A percentile compares a stretch with the other conserved stretches of the same genome.
Evolutionary conservation across 1,284 basidiomycete genomes (phyloP).

Genomic region (Butyriboletus appendiculatus): DNA sequence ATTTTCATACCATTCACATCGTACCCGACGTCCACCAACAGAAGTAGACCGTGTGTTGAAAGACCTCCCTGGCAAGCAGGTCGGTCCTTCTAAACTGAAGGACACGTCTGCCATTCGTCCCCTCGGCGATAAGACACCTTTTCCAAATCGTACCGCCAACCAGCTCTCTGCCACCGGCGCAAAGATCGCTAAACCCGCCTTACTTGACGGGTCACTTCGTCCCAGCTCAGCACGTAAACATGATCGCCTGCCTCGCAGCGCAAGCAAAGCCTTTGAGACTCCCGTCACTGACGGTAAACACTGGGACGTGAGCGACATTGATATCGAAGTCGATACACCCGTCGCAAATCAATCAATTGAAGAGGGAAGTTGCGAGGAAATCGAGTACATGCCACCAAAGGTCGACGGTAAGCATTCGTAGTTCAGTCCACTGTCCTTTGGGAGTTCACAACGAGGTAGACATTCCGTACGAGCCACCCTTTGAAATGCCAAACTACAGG

Average conservation of each 20-base stretch:
- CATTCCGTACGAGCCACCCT: conserved; percentile 51
- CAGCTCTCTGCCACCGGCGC: conserved; percentile 28
- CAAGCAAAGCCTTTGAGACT: conserved; percentile 57
- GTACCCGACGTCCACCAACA: conserved; percentile 13
- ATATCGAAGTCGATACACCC: conserved; percentile 42
- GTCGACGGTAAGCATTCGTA: conserved; percentile 50
- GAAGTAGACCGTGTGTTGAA: conserved; percentile 29
- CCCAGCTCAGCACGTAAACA: conserved; percentile 67
- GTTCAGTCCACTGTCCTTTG: not conserved
- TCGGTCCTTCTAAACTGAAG: conserved; percentile 27
- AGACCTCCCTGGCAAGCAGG: conserved; percentile 24
- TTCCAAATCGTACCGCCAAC: conserved; percentile 51
- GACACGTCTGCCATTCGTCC: conserved; percentile 41
- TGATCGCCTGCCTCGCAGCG: conserved; percentile 45
- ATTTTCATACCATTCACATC: not conserved
- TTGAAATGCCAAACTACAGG: conserved; percentile 59
- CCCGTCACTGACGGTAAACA: conserved; percentile 65
- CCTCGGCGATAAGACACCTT: conserved; percentile 56
- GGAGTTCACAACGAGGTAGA: conserved; percentile 36
- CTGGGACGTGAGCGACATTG: conserved; percentile 73
- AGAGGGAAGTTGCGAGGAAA: conserved; percentile 58
- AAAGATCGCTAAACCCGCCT: conserved; percentile 36
- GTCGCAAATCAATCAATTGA: conserved; percentile 39
- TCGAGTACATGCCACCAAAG: conserved; percentile 79
- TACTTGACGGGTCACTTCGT: conserved; percentile 40